phyloP scores from a whole-genome alignment of 2,329 filamentous ascomycete genomes.

The Cladosporium sphaerospermum region DNA sequence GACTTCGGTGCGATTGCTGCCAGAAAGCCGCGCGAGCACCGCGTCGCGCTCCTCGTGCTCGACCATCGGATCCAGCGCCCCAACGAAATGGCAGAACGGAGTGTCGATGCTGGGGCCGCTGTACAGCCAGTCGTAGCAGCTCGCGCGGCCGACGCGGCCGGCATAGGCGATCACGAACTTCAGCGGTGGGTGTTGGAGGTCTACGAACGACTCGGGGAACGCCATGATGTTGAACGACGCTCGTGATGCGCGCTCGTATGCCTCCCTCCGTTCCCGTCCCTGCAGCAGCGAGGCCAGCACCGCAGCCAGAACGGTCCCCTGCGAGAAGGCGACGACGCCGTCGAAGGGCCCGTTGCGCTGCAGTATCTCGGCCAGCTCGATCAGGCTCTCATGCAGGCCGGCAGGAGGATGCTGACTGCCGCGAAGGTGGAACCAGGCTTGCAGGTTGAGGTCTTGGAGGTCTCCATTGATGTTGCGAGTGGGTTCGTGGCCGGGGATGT shows the following conservation, averaged over 20 bases:
- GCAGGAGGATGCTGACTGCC: not conserved
- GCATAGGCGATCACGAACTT: constrained; percentile 72
- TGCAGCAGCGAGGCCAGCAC: constrained; percentile 71
- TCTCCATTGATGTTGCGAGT: not conserved
- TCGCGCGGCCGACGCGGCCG: constrained; percentile 60
- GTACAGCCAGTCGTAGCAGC: constrained; percentile 57
- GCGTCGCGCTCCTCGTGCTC: constrained; percentile 52
- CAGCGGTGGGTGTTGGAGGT: constrained; percentile 46
- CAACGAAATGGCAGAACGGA: constrained; percentile 74
- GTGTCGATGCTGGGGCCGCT: constrained; percentile 72
- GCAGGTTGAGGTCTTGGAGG: not conserved
- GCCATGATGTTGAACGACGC: constrained; percentile 39
- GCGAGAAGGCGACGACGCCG: constrained; percentile 75
- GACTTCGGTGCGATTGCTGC: constrained; percentile 61
- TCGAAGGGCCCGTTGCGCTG: constrained; percentile 62
- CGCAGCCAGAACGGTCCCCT: constrained; percentile 67
- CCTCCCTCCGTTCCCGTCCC: constrained; percentile 34
- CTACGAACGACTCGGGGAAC: constrained; percentile 47
- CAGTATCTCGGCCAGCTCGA: constrained; percentile 55
- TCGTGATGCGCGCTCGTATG: constrained; percentile 38
- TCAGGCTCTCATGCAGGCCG: constrained; percentile 63
- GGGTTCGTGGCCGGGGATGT: constrained; percentile 35
- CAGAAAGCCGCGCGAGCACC: constrained; percentile 48
- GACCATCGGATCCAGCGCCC: constrained; percentile 80
- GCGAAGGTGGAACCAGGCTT: constrained; percentile 9